Evolutionary conservation across 1,284 basidiomycete species (phyloP).

Genomic region (Tilletia caries): DNA sequence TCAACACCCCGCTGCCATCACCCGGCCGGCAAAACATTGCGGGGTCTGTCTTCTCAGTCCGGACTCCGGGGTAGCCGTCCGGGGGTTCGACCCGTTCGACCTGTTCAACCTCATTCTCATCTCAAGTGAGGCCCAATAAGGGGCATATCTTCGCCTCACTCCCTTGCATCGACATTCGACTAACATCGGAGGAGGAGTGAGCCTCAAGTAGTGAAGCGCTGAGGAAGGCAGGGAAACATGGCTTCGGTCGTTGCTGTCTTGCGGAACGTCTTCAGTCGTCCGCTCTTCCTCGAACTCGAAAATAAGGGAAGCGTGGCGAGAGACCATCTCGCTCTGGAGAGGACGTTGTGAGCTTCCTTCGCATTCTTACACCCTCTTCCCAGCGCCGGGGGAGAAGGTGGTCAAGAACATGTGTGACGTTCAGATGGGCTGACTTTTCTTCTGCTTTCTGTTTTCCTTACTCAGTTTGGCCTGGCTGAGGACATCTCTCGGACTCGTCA

Average conservation of each 20-base stretch:
- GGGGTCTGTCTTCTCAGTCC: too few relatives aligned
- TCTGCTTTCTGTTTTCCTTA: neutral
- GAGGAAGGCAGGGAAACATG: neutral
- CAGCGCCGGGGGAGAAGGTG: neutral
- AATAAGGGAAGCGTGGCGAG: conserved; percentile 51
- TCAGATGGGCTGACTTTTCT: too few relatives aligned
- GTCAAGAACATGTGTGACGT: too few relatives aligned
- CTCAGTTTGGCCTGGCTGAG: conserved; percentile 50
- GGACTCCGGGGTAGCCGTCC: too few relatives aligned
- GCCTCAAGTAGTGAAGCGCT: neutral
- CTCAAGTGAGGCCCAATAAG: too few relatives aligned
- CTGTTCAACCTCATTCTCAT: neutral
- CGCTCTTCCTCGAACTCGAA: conserved; percentile 12
- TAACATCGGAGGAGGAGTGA: neutral
- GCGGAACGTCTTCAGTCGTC: neutral
- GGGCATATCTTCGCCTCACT: too few relatives aligned
- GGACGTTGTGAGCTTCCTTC: conserved; percentile 35
- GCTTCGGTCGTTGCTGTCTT: neutral
- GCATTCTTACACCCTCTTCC: neutral
- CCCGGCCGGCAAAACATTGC: too few relatives aligned
- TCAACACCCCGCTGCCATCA: too few relatives aligned
- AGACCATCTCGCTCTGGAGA: conserved; percentile 52
- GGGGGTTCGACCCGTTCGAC: too few relatives aligned
- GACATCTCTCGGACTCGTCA: conserved; percentile 48
- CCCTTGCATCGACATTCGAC: neutral